These are phyloP conservation scores for Mycena amicta DNA, from an alignment of 768 basidiomycete species.

Conservation along the genomic window DNA sequence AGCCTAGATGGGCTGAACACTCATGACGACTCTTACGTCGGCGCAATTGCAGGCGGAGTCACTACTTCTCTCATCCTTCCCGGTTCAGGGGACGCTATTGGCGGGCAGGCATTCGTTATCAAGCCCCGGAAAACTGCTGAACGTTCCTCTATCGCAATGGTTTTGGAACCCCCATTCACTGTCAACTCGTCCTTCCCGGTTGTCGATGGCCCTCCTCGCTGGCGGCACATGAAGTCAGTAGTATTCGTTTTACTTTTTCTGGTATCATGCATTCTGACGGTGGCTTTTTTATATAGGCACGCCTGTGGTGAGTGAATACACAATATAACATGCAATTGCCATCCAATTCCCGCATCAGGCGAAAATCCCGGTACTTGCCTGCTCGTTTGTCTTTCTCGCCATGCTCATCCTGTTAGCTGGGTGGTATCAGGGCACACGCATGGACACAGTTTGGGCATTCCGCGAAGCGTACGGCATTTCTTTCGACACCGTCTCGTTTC, in stretches of 20 bases:
- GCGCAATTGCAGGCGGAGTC: conserved; percentile 78
- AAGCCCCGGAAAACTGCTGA: conserved; percentile 77
- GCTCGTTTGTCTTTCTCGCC: conserved; percentile 7
- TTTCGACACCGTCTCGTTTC: background rate
- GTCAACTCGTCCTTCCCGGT: conserved; percentile 54
- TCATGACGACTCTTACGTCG: conserved; percentile 69
- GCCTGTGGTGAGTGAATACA: conserved; percentile 51
- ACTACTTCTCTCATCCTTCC: conserved; percentile 79
- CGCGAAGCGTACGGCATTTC: conserved; percentile 53
- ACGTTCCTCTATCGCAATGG: conserved; percentile 70
- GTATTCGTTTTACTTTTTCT: too few relatives aligned
- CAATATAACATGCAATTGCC: background rate
- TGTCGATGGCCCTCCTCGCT: conserved; percentile 51
- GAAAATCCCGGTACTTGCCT: conserved; percentile 54
- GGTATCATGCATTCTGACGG: too few relatives aligned
- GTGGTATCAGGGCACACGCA: conserved; percentile 52
- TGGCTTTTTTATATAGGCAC: too few relatives aligned
- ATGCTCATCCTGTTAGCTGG: conserved; percentile 28
- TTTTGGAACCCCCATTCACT: conserved; percentile 73
- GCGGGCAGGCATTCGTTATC: conserved; percentile 76
- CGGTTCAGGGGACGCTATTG: conserved; percentile 69
- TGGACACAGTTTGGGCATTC: conserved; percentile 74
- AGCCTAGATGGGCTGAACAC: conserved; percentile 82
- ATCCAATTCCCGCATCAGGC: conserved; percentile 33
- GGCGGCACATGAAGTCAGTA: conserved; percentile 77